These are phyloP conservation scores for Teunomyces stri DNA, from an alignment of 805 yeast genomes.

Conservation along the genomic window DNA sequence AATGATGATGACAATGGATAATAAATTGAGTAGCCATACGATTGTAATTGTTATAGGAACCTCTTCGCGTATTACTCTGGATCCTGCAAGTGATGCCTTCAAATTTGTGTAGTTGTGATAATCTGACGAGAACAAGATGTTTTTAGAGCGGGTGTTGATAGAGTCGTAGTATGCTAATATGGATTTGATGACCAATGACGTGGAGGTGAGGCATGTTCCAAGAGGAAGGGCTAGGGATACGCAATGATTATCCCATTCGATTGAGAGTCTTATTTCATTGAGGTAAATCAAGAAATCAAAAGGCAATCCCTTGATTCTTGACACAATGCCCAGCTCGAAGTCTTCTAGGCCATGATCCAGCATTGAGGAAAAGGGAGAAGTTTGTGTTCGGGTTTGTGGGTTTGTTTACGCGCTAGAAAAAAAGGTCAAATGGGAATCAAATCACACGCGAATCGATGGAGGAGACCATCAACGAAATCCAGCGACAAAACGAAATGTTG, in stretches of 20 bases:
- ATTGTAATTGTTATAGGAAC: constrained; percentile 11
- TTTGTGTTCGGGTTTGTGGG: neutral
- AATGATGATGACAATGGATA: constrained; percentile 7
- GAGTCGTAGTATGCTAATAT: constrained; percentile 24
- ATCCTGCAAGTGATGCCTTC: constrained; percentile 10
- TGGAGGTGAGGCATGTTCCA: constrained; percentile 21
- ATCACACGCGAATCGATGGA: constrained; percentile 3
- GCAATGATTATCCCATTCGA: constrained; percentile 42
- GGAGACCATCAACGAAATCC: constrained; percentile 9
- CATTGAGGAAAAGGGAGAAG: neutral
- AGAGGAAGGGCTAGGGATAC: constrained; percentile 29
- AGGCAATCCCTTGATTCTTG: constrained; percentile 29
- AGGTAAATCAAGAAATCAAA: constrained; percentile 34
- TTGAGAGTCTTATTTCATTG: constrained; percentile 35
- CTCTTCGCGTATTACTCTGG: constrained; percentile 3
- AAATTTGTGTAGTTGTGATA: constrained; percentile 32
- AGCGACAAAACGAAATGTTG: constrained; percentile 8
- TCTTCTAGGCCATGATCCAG: neutral
- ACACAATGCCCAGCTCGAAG: constrained; percentile 18
- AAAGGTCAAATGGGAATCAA: neutral
- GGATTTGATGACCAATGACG: constrained; percentile 20
- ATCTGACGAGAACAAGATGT: constrained; percentile 34
- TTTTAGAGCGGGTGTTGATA: constrained; percentile 26
- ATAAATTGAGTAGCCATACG: constrained; percentile 16
- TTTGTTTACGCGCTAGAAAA: constrained; percentile 1